Evolutionary conservation across 2,329 filamentous ascomycete genomes (phyloP).

Genomic region (Ophiocordyceps camponoti-leonardi): DNA sequence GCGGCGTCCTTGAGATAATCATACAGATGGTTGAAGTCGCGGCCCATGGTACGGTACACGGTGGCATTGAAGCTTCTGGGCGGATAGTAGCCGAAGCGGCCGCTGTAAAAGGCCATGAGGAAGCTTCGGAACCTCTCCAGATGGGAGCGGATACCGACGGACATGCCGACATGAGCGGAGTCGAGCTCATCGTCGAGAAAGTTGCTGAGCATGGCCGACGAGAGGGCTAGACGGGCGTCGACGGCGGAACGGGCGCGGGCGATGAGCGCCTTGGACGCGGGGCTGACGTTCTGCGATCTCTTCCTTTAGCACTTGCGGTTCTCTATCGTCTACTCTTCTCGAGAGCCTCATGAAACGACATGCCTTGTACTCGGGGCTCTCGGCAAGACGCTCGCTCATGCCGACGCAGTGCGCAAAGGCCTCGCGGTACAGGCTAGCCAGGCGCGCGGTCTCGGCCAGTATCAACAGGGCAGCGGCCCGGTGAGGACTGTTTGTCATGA

Average conservation of each 20-base stretch:
- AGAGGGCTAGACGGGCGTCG: slow-evolving; percentile 41
- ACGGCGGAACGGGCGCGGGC: slow-evolving; percentile 46
- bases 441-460: slow-evolving; percentile 48
- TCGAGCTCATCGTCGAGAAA: slow-evolving; percentile 60
- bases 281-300: slow-evolving; percentile 23
- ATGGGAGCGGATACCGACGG: slow-evolving; percentile 42
- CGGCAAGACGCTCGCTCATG: slow-evolving; percentile 46
- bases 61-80: slow-evolving; percentile 29
- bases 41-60: slow-evolving; percentile 42
- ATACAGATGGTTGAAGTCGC: slow-evolving; percentile 57
- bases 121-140: slow-evolving; percentile 58
- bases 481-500: slow-evolving; percentile 46
- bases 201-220: slow-evolving; percentile 38
- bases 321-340: no score
- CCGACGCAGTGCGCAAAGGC: slow-evolving; percentile 66
- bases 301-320: no score
- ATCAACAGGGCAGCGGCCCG: slow-evolving; percentile 52
- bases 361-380: slow-evolving; percentile 44
- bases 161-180: slow-evolving; percentile 45
- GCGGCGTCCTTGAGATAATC: slow-evolving; percentile 49
- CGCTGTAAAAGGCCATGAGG: slow-evolving; percentile 46
- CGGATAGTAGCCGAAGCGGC: slow-evolving; percentile 56
- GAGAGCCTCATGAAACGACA: slow-evolving; percentile 7
- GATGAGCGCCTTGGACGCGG: slow-evolving; percentile 46
- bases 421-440: slow-evolving; percentile 50